Percentiles rank a stretch among this genome's conserved stretches.
Evolutionary conservation across 2,329 filamentous ascomycete species (phyloP).

Genomic region (Diaporthe sp.): DNA sequence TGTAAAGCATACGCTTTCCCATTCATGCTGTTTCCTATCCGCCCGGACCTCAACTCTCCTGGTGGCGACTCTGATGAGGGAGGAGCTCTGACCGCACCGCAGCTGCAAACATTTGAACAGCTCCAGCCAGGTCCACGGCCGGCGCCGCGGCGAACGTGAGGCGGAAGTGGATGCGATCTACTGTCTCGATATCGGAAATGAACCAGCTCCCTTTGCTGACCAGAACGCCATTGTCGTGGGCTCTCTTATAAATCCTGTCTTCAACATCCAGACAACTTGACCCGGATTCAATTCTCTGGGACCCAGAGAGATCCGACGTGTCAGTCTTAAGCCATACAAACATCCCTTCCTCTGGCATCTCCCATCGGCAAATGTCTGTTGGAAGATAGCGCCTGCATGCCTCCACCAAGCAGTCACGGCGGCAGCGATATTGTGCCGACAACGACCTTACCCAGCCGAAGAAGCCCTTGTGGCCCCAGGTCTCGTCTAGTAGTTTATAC

Average conservation of each 20-base stretch:
- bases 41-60: neutral
- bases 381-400: slow-evolving; percentile 47
- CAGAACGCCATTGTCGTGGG: neutral
- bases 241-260: neutral
- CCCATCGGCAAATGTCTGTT: slow-evolving; percentile 41
- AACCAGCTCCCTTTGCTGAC: slow-evolving; percentile 10
- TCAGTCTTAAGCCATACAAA: slow-evolving; percentile 43
- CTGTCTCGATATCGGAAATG: too few species aligned
- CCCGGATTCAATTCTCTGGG: neutral
- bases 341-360: slow-evolving; percentile 43
- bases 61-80: too few species aligned
- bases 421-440: slow-evolving; percentile 42
- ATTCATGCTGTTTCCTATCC: neutral
- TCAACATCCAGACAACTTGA: neutral
- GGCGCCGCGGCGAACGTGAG: neutral
- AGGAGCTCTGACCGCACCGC: neutral
- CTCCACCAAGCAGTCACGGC: slow-evolving; percentile 43
- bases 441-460: slow-evolving; percentile 46
- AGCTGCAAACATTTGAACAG: neutral
- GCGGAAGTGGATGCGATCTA: neutral
- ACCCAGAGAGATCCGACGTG: neutral
- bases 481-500: slow-evolving; percentile 47
- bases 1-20: neutral
- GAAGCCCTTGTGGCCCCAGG: slow-evolving; percentile 49
- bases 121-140: neutral